Base-by-base conservation (phyloP, 2,329 filamentous ascomycete species). In the Magnaporthiopsis rhizophila region DNA sequence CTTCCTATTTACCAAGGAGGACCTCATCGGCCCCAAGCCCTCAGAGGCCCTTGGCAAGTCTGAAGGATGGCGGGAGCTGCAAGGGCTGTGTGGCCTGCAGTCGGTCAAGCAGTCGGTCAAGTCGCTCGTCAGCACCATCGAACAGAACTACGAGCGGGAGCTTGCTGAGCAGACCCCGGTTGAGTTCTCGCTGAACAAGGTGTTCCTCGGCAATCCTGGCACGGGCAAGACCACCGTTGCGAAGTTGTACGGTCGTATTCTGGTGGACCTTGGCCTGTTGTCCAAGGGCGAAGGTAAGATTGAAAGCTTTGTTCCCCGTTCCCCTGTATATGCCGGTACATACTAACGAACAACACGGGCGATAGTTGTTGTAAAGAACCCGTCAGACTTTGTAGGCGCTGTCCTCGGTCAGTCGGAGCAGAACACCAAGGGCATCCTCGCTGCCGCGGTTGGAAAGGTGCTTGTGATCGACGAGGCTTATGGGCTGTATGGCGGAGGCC, bases 391-490 rank as follows among this genome's bases (percentile, higher is more conserved):
- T 69, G 77, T 92, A 1, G 89, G 89, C 0, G 75, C 73, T 11
- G 78, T 71, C 0, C 66, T 94, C 0, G 90, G 90, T 0, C 77
- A 81, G 1, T 92, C 90, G 0, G 90, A 94, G 72, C 78, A 81
- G 2, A 85, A 86, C 45, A 93, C 90, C 0, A 93, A 91, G 68
- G 86, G 79, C 0, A 92, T 93, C 8, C 78, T 94, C 0, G 84
- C 83, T 0, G 76, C 86, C 0, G 86, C 88, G 0, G 67, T 82
- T 0, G 90, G 91, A 0, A 94, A 93, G 67, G 89, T 93, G 0
- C 80, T 94, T 0, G 84, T 94, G 18, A 92, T 94, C 3, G 90
- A 94, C 66, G 90, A 95, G 71, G 90, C 90, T 0, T 93, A 94
- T 67, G 85, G 86, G 45, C 78, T 94, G 0, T 83, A 80, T 59